Percentiles rank a stretch among this genome's conserved stretches.
phyloP scores from a whole-genome alignment of 148 eudicot species.

The Polygonum maritimum region DNA sequence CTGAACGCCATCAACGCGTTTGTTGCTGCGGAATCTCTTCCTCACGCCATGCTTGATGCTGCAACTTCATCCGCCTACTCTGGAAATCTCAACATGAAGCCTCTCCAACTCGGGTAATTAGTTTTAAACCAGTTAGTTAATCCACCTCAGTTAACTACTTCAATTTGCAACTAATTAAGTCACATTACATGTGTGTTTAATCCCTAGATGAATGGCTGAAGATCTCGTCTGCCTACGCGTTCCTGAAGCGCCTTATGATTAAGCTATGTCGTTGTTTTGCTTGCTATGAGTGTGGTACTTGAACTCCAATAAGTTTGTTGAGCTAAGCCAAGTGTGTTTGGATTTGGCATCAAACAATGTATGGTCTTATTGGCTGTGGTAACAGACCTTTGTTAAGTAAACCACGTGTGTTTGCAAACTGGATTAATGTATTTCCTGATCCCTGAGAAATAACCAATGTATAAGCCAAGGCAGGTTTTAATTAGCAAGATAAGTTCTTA shows the following conservation, averaged over 20 bases:
- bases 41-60: constrained; percentile 7
- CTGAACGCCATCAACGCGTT: constrained; percentile 2
- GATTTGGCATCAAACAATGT: background rate
- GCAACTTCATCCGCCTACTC: constrained; percentile 1
- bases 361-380: background rate
- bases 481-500: too few species aligned
- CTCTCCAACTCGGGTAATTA: constrained; percentile 6
- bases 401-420: too few species aligned
- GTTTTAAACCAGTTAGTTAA: background rate
- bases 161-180: background rate
- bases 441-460: too few species aligned
- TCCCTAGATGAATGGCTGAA: background rate
- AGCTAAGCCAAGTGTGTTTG: background rate
- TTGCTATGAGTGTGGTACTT: background rate
- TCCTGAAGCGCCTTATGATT: background rate
- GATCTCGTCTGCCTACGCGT: background rate
- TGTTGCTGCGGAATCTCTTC: constrained; percentile 5
- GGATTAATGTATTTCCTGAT: too few species aligned
- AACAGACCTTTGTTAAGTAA: background rate
- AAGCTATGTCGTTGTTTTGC: background rate
- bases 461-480: too few species aligned
- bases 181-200: background rate
- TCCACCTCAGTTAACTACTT: background rate
- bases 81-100: background rate
- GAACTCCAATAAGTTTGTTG: background rate